Evolutionary conservation across 2,329 filamentous ascomycete genomes (phyloP).

Genomic region (Aciculosporium take): DNA sequence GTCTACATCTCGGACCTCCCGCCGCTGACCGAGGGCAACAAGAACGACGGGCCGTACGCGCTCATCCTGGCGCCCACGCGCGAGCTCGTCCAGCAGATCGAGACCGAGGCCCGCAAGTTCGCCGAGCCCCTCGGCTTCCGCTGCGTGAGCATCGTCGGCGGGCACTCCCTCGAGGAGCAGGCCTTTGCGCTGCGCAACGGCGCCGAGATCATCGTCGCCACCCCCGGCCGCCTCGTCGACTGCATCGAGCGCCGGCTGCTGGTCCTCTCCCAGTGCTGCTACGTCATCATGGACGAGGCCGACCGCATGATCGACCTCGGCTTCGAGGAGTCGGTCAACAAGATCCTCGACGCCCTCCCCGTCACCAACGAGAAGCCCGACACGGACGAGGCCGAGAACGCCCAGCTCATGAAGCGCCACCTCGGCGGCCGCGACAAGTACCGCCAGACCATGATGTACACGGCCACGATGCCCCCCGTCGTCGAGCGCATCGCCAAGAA

Average conservation of each 20-base stretch:
- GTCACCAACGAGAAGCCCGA: constrained; percentile 93
- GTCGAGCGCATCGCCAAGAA: constrained; percentile 96
- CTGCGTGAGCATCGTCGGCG: constrained; percentile 95
- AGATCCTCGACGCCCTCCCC: constrained; percentile 87
- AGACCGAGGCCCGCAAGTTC: constrained; percentile 86
- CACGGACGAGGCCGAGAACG: constrained; percentile 77
- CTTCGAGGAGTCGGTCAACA: constrained; percentile 95
- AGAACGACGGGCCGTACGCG: constrained; percentile 93
- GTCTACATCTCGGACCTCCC: constrained; percentile 91
- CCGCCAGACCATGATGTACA: constrained; percentile 99
- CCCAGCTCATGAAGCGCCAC: constrained; percentile 68
- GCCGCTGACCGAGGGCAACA: constrained; percentile 68
- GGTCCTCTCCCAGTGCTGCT: constrained; percentile 91
- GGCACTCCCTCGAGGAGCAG: constrained; percentile 88
- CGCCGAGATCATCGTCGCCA: constrained; percentile 97
- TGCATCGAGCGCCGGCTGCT: constrained; percentile 88
- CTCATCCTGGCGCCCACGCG: constrained; percentile 92
- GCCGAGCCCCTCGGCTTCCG: constrained; percentile 81
- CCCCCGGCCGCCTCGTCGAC: constrained; percentile 89
- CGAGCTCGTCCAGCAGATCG: constrained; percentile 95
- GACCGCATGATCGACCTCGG: constrained; percentile 98
- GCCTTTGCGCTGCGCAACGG: constrained; percentile 79
- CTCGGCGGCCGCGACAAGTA: constrained; percentile 66
- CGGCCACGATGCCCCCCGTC: constrained; percentile 85
- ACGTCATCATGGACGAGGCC: constrained; percentile 98